Conservation (phyloP, 352 stramenopile genomes). For the Pythium aquatile region DNA sequence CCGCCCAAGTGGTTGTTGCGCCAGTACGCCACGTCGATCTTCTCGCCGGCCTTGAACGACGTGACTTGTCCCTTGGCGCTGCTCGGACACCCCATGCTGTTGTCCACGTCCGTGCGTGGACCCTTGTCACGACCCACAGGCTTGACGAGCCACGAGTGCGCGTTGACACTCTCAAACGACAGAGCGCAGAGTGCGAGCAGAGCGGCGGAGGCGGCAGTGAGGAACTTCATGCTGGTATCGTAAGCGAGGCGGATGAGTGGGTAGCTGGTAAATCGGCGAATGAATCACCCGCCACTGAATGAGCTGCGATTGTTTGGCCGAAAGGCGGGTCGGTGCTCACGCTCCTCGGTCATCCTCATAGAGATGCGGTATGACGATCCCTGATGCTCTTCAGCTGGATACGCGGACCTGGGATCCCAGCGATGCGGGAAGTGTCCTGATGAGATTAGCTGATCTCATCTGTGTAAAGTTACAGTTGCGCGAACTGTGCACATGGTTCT, state of each 20-base stretch:
- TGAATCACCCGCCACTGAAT: neutral
- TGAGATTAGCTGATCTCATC: neutral
- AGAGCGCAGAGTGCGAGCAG: neutral
- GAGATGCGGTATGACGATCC: too few species aligned
- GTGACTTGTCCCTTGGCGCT: slow-evolving; percentile 29
- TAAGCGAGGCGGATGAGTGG: neutral
- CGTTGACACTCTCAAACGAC: slow-evolving; percentile 12
- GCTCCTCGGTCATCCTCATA: neutral
- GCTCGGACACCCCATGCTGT: slow-evolving; percentile 34
- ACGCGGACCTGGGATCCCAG: neutral
- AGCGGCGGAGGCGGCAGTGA: neutral
- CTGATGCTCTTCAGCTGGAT: neutral
- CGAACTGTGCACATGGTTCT: neutral
- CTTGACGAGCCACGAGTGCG: slow-evolving; percentile 46
- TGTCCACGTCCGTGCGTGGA: slow-evolving; percentile 32
- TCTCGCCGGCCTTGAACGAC: slow-evolving; percentile 39
- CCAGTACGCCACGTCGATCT: slow-evolving; percentile 33
- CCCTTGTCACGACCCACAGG: slow-evolving; percentile 40
- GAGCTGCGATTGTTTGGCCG: too few species aligned
- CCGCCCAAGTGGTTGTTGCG: slow-evolving; percentile 53
- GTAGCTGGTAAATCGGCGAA: neutral
- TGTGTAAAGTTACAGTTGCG: neutral
- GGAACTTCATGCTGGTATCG: neutral
- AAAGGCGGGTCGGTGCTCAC: neutral
- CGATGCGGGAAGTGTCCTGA: neutral